These are phyloP conservation scores for Colletotrichum tropicale DNA, from an alignment of 2,329 filamentous ascomycete species.

Conservation along the genomic window DNA sequence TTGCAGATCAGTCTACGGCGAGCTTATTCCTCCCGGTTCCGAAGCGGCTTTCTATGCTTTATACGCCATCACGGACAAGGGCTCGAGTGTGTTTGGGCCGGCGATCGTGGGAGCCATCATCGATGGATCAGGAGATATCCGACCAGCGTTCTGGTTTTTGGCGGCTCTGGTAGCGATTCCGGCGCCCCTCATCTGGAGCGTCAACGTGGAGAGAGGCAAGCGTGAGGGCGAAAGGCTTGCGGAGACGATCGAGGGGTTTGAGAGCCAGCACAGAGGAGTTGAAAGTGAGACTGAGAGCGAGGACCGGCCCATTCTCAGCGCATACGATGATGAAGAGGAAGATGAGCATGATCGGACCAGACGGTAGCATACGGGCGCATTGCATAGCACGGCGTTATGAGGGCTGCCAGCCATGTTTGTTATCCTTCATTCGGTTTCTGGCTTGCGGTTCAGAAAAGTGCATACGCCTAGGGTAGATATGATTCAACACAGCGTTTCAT, in stretches of 20 bases:
- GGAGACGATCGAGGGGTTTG: constrained; percentile 59
- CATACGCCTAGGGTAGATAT: not conserved
- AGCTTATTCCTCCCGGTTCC: constrained; percentile 91
- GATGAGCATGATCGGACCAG: constrained; percentile 5
- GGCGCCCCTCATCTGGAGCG: constrained; percentile 81
- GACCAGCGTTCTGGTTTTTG: constrained; percentile 91
- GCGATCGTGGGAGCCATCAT: constrained; percentile 94
- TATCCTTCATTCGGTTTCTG: not conserved
- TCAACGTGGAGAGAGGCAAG: constrained; percentile 83
- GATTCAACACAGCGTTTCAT: not conserved
- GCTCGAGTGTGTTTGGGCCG: constrained; percentile 90
- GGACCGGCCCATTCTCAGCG: constrained; percentile 36
- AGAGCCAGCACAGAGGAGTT: constrained; percentile 22
- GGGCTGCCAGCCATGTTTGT: constrained; percentile 2
- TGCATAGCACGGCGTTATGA: constrained; percentile 29
- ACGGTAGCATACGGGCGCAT: not conserved
- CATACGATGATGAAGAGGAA: constrained; percentile 37
- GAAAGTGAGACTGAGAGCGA: constrained; percentile 32
- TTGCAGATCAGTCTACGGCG: constrained; percentile 89
- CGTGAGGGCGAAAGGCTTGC: constrained; percentile 70
- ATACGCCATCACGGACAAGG: constrained; percentile 98
- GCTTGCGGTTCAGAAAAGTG: not conserved
- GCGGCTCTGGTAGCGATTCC: constrained; percentile 84
- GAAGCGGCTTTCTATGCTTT: constrained; percentile 96
- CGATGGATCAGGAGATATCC: constrained; percentile 79